phyloP scores from a whole-genome alignment of 192 early-diverging fungal genomes.

The Pecoramyces ruminantium region DNA sequence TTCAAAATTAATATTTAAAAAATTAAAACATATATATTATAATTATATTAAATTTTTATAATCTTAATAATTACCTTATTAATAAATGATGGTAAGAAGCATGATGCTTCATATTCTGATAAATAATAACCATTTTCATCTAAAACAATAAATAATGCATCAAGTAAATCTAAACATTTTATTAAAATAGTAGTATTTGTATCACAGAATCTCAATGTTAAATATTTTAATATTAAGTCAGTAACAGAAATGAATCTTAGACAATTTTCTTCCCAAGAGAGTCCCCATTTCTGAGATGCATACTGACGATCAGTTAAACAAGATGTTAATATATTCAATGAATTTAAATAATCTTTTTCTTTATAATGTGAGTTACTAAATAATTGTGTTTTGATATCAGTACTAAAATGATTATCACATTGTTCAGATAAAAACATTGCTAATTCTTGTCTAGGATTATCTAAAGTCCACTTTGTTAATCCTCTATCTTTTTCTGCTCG shows the following conservation, averaged over 20 bases:
- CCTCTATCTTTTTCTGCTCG: conserved; percentile 54
- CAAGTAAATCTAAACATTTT: conserved; percentile 63
- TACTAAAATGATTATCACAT: conserved; percentile 35
- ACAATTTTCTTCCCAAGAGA: conserved; percentile 29
- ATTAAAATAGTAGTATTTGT: conserved; percentile 78
- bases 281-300: conserved; percentile 11
- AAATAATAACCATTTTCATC: conserved; percentile 43
- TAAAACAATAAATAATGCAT: conserved; percentile 48
- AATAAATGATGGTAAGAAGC: conserved; percentile 58
- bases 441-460: conserved; percentile 42
- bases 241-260: conserved; percentile 46
- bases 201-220: conserved; percentile 78
- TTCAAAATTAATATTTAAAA: conserved; percentile 5
- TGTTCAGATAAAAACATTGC: conserved; percentile 43
- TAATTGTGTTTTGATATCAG: conserved; percentile 33
- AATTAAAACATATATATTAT: conserved; percentile 5
- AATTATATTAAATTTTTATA: background rate
- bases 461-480: conserved; percentile 49
- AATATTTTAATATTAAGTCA: conserved; percentile 70
- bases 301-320: conserved; percentile 24
- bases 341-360: conserved; percentile 59
- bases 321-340: conserved; percentile 49
- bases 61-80: conserved; percentile 21
- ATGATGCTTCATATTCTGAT: conserved; percentile 63
- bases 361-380: conserved; percentile 76